Percentiles rank a stretch among this genome's conserved stretches.
Evolutionary conservation across 2,329 filamentous ascomycete species (phyloP).

Genomic region (Blastomyces emzantsi): DNA sequence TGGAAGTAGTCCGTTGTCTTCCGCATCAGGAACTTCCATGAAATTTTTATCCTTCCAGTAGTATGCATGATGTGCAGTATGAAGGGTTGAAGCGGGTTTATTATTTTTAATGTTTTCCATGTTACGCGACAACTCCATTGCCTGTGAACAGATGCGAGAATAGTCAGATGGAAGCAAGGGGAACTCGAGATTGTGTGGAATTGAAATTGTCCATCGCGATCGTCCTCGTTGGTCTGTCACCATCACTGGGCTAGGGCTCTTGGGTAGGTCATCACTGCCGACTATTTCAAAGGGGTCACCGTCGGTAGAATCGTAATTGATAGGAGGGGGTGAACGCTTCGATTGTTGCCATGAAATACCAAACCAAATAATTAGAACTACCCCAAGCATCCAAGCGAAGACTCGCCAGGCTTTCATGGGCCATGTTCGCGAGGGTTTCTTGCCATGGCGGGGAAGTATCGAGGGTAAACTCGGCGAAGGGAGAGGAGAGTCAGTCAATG

Average conservation of each 20-base stretch:
- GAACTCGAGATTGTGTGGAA: conserved; percentile 58
- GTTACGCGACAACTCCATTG: conserved; percentile 54
- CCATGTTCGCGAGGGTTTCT: conserved; percentile 48
- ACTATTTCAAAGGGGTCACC: conserved; percentile 57
- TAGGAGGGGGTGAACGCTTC: conserved; percentile 24
- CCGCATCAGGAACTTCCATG: conserved; percentile 64
- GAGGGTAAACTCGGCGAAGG: conserved; percentile 62
- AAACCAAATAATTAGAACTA: conserved; percentile 47
- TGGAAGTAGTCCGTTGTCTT: conserved; percentile 54
- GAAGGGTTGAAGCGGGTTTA: background rate
- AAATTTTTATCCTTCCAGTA: conserved; percentile 59
- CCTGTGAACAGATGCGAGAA: conserved; percentile 57
- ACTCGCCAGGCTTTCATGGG: conserved; percentile 51
- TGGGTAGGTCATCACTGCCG: conserved; percentile 55
- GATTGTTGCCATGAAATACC: conserved; percentile 19
- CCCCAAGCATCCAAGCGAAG: conserved; percentile 46
- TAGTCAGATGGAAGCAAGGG: conserved; percentile 60
- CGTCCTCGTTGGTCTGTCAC: conserved; percentile 56
- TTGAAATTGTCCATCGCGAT: conserved; percentile 71
- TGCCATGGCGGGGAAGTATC: conserved; percentile 56
- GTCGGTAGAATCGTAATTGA: conserved; percentile 33
- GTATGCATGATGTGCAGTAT: conserved; percentile 40
- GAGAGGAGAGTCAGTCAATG: conserved; percentile 58
- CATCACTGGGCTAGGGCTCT: conserved; percentile 63
- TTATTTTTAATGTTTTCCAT: conserved; percentile 45